A percentile compares a stretch with the other conserved stretches of the same genome.
Conservation (phyloP, 2,329 filamentous ascomycete species). For the Furcasterigmium furcatum region DNA sequence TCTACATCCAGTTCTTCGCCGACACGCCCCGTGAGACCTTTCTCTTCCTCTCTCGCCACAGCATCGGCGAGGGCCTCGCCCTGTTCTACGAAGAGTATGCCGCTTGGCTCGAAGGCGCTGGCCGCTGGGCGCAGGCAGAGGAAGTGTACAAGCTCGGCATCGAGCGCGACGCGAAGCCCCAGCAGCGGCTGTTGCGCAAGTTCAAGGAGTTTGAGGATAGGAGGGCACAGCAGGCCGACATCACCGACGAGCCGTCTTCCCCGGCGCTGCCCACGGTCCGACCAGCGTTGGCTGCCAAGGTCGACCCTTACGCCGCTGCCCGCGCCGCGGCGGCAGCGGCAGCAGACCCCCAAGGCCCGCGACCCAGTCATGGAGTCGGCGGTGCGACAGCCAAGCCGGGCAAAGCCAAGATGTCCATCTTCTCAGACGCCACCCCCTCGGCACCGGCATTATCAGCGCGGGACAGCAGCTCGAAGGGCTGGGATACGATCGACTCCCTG, state of each 20-base stretch:
- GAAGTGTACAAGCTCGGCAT: constrained; percentile 91
- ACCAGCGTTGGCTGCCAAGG: constrained; percentile 79
- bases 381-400: constrained; percentile 58
- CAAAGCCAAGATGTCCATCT: constrained; percentile 84
- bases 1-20: constrained; percentile 90
- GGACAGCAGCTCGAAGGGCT: constrained; percentile 63
- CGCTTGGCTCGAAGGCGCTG: constrained; percentile 81
- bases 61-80: constrained; percentile 81
- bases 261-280: constrained; percentile 82
- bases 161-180: constrained; percentile 80
- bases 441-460: constrained; percentile 49
- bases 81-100: constrained; percentile 98
- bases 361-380: constrained; percentile 41
- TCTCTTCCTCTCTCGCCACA: constrained; percentile 84
- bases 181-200: constrained; percentile 79
- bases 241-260: constrained; percentile 68
- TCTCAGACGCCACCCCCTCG: constrained; percentile 71
- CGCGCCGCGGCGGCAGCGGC: constrained; percentile 41
- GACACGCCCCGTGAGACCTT: constrained; percentile 93
- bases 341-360: constrained; percentile 64
- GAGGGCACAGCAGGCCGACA: constrained; percentile 61
- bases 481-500: constrained; percentile 88
- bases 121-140: constrained; percentile 85
- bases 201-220: constrained; percentile 88
- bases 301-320: constrained; percentile 72